Conservation (phyloP, 345 rosid species). For the Populus ilicifolia region DNA sequence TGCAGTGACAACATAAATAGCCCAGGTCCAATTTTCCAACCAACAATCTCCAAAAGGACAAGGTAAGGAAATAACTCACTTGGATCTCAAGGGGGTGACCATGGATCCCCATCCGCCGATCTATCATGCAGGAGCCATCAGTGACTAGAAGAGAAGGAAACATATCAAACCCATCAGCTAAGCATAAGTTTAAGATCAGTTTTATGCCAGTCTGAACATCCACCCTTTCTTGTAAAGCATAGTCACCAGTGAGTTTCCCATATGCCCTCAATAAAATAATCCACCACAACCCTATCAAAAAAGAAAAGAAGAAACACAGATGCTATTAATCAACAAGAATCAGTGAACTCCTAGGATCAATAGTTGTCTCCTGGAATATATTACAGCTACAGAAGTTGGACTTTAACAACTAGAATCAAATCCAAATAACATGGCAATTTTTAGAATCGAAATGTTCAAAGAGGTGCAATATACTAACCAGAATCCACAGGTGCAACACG, state of each 20-base stretch:
- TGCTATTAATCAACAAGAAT: conserved; percentile 2
- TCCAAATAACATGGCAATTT: background rate
- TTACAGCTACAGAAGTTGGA: background rate
- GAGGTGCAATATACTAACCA: conserved; percentile 9
- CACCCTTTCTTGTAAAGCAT: conserved; percentile 35
- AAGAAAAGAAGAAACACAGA: background rate
- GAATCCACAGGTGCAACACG: conserved; percentile 38
- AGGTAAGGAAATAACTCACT: conserved; percentile 5
- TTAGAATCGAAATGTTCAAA: background rate
- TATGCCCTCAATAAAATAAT: conserved; percentile 32
- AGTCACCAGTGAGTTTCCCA: conserved; percentile 33
- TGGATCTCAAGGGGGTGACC: conserved; percentile 38
- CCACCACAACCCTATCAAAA: conserved; percentile 32
- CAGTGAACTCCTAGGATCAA: background rate
- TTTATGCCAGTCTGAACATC: conserved; percentile 37
- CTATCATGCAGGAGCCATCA: conserved; percentile 38
- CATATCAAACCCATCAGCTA: conserved; percentile 35
- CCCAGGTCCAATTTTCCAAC: background rate
- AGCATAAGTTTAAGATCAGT: conserved; percentile 28
- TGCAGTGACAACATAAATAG: background rate
- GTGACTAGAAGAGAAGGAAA: conserved; percentile 34
- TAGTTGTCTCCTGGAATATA: background rate
- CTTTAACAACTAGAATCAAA: background rate
- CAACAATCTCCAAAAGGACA: background rate
- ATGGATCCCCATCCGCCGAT: conserved; percentile 36